phyloP scores from a whole-genome alignment of 176 grass and related monocot genomes.

The maize (Zea mays) region DNA sequence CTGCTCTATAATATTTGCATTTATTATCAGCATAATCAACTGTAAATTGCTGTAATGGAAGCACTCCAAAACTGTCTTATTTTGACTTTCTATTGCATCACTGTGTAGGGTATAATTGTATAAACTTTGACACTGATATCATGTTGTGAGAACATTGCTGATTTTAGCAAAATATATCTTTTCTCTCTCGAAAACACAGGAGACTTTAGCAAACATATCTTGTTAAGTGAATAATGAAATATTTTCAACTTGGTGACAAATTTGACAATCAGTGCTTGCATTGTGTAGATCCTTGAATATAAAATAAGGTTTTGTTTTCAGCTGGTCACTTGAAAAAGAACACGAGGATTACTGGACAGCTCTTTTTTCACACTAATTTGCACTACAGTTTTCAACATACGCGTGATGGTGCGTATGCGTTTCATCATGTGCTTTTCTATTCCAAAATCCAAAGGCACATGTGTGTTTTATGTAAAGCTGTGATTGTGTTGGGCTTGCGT shows the following conservation, averaged over 20 bases:
- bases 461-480: neutral
- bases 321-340: neutral
- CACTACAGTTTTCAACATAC: neutral
- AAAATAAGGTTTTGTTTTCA: neutral
- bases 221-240: conserved; percentile 9
- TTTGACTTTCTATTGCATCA: neutral
- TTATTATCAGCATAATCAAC: neutral
- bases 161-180: neutral
- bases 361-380: neutral
- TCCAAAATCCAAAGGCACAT: neutral
- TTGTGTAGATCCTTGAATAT: neutral
- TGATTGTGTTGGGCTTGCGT: neutral
- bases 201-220: neutral
- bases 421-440: neutral
- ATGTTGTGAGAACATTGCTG: neutral
- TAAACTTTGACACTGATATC: neutral
- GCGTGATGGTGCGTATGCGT: neutral
- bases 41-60: neutral
- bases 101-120: neutral
- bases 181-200: too few relatives aligned
- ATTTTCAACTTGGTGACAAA: neutral
- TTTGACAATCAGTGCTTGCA: neutral
- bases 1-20: neutral
- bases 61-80: neutral
- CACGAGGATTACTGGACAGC: neutral